Conservation (phyloP, 2,329 filamentous ascomycete genomes). For the Aspergillus novoparasiticus region DNA sequence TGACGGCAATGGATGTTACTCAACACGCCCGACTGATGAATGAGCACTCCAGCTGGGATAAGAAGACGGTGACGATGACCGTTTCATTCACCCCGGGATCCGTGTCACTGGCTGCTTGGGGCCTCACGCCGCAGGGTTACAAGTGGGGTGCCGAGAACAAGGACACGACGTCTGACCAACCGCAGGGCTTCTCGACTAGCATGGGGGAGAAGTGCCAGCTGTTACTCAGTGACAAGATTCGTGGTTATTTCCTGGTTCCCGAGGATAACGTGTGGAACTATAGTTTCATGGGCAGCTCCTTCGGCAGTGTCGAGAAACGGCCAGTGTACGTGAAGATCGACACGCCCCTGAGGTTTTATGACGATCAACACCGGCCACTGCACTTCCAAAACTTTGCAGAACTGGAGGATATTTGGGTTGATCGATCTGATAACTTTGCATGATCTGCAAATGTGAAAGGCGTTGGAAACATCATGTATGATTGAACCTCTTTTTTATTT, state of each 20-base stretch:
- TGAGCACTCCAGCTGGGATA: conserved; percentile 76
- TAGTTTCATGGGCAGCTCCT: conserved; percentile 92
- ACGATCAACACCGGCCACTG: conserved; percentile 83
- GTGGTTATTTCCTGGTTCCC: conserved; percentile 94
- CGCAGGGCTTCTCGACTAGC: conserved; percentile 84
- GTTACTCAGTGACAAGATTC: conserved; percentile 87
- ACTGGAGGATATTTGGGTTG: conserved; percentile 94
- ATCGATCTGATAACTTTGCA: conserved; percentile 89
- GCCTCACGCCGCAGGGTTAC: conserved; percentile 86
- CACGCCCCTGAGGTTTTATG: conserved; percentile 87
- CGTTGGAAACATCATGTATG: conserved; percentile 19
- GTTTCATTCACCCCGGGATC: conserved; percentile 96
- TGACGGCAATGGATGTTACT: conserved; percentile 93
- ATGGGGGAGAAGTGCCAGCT: conserved; percentile 97
- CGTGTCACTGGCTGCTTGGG: conserved; percentile 92
- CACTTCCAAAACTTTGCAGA: conserved; percentile 98
- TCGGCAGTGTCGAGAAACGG: conserved; percentile 87
- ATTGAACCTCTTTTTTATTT: conserved; percentile 14
- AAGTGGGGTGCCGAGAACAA: conserved; percentile 97
- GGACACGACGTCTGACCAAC: conserved; percentile 88
- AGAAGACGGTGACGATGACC: conserved; percentile 90
- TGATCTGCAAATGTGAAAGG: conserved; percentile 49
- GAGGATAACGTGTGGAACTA: conserved; percentile 95
- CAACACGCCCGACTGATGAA: conserved; percentile 91
- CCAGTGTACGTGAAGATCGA: conserved; percentile 90